Conservation (phyloP, 129 eudicot species). For the sunflower (Helianthus annuus) region HanXRQr2.0-SUNRISE NC_035438.2:2419013-2419512, state of each 20-base stretch:
- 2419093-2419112: background rate
- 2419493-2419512: background rate
- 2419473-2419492: conserved; percentile 14
- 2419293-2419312: background rate
- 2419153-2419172: background rate
- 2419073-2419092: conserved; percentile 1
- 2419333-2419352: background rate
- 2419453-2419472: background rate
- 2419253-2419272: conserved; percentile 1
- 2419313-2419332: background rate
- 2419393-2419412: background rate
- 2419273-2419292: background rate
- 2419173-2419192: background rate
- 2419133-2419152: background rate
- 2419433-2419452: conserved; percentile 8
- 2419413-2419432: background rate
- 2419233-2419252: background rate
- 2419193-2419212: background rate
- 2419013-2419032: background rate
- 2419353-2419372: conserved; percentile 14
- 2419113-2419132: background rate
- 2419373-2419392: conserved; percentile 8
- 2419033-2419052: background rate
- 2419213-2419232: background rate
- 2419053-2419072: background rate